phyloP scores from a whole-genome alignment of 2,329 filamentous ascomycete genomes.

The Myriosclerotinia duriaeana region DNA sequence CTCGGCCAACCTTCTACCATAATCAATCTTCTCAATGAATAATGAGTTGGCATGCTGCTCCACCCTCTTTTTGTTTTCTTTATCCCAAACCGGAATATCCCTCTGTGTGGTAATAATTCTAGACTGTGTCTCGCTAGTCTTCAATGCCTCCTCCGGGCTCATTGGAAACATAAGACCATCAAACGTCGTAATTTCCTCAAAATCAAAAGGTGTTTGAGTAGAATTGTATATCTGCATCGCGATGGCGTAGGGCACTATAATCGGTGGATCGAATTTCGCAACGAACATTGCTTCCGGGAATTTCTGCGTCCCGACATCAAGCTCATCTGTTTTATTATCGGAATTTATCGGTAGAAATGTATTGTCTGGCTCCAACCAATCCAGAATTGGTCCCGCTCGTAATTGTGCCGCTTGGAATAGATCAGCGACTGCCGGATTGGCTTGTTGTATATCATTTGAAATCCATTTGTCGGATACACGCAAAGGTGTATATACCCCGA shows the following conservation, averaged over 20 bases:
- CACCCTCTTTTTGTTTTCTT: conserved; percentile 32
- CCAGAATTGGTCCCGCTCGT: conserved; percentile 48
- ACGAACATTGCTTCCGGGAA: conserved; percentile 73
- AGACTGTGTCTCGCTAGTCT: conserved; percentile 52
- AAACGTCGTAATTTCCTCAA: conserved; percentile 48
- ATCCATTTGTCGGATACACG: conserved; percentile 75
- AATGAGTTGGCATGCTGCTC: conserved; percentile 58
- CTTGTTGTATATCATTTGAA: conserved; percentile 62
- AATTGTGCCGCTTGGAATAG: conserved; percentile 39
- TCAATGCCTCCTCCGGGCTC: conserved; percentile 47
- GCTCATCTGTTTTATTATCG: conserved; percentile 50
- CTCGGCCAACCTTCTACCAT: conserved; percentile 63
- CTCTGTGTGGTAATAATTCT: conserved; percentile 54
- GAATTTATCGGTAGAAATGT: conserved; percentile 53
- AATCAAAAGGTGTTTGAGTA: conserved; percentile 59
- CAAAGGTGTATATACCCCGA: conserved; percentile 54
- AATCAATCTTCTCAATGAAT: conserved; percentile 71
- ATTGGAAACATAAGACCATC: conserved; percentile 54
- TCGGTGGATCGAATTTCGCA: conserved; percentile 70
- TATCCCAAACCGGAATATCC: conserved; percentile 46
- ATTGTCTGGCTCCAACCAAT: conserved; percentile 73
- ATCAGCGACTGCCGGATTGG: conserved; percentile 48
- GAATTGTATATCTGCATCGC: conserved; percentile 62
- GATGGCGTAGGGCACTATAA: conserved; percentile 65
- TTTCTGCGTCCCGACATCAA: conserved; percentile 56